Conservation (phyloP, 768 basidiomycete genomes). For the Macrolepiota fuliginosa region DNA sequence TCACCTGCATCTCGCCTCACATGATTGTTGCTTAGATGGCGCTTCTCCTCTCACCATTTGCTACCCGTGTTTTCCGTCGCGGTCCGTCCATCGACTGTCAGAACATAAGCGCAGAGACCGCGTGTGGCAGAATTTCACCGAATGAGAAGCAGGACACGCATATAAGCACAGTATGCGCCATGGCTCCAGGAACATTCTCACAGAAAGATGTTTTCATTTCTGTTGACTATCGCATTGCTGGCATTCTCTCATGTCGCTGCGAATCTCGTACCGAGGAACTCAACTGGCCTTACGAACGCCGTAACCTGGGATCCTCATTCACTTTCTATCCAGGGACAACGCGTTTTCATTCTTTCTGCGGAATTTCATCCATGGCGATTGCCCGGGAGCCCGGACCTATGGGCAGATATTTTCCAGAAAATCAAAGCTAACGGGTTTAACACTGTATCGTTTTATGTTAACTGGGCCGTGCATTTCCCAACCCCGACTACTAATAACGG, state of each 20-base stretch:
- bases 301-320: conserved; percentile 64
- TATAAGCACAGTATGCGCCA: background rate
- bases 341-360: conserved; percentile 56
- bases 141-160: background rate
- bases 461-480: conserved; percentile 57
- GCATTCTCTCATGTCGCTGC: background rate
- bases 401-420: conserved; percentile 63
- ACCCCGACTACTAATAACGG: conserved; percentile 40
- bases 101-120: background rate
- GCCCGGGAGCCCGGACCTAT: conserved; percentile 48
- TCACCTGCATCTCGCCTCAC: conserved; percentile 4
- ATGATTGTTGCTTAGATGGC: background rate
- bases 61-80: background rate
- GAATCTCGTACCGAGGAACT: conserved; percentile 14
- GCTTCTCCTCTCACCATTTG: conserved; percentile 1
- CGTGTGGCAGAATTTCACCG: background rate
- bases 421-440: conserved; percentile 62
- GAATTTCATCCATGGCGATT: conserved; percentile 64
- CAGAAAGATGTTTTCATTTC: background rate
- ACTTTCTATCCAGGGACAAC: conserved; percentile 54
- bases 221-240: background rate
- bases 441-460: conserved; percentile 57
- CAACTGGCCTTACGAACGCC: conserved; percentile 43
- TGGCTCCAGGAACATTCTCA: background rate
- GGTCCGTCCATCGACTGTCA: background rate